Evolutionary conservation across 2,329 filamentous ascomycete species (phyloP), one percentile per base, ranked within the genome.

Genomic region (Cladosporium sp.): DNA sequence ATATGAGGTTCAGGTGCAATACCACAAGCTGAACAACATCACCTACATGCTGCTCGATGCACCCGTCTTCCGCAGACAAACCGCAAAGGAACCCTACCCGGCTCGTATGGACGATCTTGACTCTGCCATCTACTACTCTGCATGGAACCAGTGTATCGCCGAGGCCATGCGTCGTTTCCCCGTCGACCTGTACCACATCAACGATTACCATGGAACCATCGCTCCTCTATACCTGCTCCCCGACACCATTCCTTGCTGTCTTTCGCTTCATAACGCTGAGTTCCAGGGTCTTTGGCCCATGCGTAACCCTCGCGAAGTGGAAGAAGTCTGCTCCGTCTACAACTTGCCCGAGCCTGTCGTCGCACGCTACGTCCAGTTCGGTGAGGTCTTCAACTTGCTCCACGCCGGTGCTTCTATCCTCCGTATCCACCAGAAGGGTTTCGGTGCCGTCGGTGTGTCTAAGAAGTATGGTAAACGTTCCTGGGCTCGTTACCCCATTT

Each of bases 231-330:
- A 88, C 66, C 76, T 87, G 19, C 77, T 88, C 2, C 85, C 85
- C 1, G 73, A 81, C 61, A 84, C 82, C 0, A 78, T 87, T 40
- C 84, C 84, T 2, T 78, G 80, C 61, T 85, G 82, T 63, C 72
- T 88, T 8, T 87, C 84, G 0, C 80, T 88, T 12, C 85, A 88
- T 69, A 88, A 88, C 62, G 85, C 85, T 50, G 85, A 88, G 62
- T 88, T 88, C 64, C 85, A 88, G 68, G 85, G 85, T 50, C 73
- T 87, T 20, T 88, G 85, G 85, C 83, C 84, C 0, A 86, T 88
- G 80, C 77, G 85, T 9, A 84, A 80, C 8, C 76, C 80, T 7
- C 78, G 82, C 44, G 85, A 88, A 63, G 78, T 79, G 57, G 79
- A 80, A 39, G 85, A 88, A 69, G 83, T 88, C 3, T 86, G 83